Evolutionary conservation across 2,329 filamentous ascomycete species (phyloP).

Genomic region (Mariannaea elegans): DNA sequence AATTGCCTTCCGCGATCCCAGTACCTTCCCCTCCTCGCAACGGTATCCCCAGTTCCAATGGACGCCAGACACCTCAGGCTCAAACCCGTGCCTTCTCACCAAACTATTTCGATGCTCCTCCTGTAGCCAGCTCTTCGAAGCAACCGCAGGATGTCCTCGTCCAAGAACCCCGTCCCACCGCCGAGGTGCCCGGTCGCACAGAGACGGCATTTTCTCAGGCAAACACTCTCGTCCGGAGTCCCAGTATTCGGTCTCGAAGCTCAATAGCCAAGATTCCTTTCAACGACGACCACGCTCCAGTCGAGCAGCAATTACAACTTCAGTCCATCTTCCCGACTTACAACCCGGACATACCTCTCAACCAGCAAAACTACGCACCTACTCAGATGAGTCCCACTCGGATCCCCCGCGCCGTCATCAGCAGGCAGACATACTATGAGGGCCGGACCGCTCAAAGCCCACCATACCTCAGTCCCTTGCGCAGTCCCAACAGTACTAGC

Average conservation of each 20-base stretch:
- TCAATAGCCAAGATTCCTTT: constrained; percentile 67
- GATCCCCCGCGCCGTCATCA: constrained; percentile 72
- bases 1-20: constrained; percentile 31
- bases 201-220: constrained; percentile 62
- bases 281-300: constrained; percentile 43
- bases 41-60: constrained; percentile 23
- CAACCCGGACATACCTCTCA: constrained; percentile 71
- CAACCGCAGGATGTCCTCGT: constrained; percentile 35
- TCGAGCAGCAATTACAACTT: constrained; percentile 60
- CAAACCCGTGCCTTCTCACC: constrained; percentile 45
- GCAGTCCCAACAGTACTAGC: constrained; percentile 25
- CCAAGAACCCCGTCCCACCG: constrained; percentile 52
- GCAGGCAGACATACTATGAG: constrained; percentile 66
- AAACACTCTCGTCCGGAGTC: constrained; percentile 58
- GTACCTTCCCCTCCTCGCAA: background rate
- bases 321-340: constrained; percentile 82
- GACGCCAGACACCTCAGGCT: constrained; percentile 45
- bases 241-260: constrained; percentile 60
- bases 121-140: constrained; percentile 37
- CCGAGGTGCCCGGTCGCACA: constrained; percentile 55
- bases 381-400: constrained; percentile 70
- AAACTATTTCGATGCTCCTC: constrained; percentile 45
- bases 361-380: constrained; percentile 76
- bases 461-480: constrained; percentile 33
- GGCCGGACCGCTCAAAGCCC: constrained; percentile 26